These are phyloP conservation scores for Fusarium hostae DNA, from an alignment of 2,329 filamentous ascomycete genomes.

Conservation along the genomic window DNA sequence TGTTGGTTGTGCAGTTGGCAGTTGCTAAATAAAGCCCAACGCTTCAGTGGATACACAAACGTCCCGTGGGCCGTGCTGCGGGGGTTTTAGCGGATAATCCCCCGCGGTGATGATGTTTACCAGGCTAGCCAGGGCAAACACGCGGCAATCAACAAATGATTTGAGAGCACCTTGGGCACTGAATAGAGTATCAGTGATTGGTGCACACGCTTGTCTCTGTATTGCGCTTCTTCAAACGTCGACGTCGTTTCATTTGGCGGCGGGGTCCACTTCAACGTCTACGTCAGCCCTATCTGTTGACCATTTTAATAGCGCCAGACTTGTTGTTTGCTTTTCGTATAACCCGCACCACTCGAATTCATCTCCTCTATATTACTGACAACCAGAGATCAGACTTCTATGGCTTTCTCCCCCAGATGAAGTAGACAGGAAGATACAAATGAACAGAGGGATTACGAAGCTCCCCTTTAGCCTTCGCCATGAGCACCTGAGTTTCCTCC, in stretches of 20 bases:
- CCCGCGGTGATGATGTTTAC: neutral
- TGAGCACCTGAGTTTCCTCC: constrained; percentile 33
- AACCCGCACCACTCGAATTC: rapidly evolving
- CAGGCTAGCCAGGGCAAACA: neutral
- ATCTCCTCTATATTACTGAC: neutral
- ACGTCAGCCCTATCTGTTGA: neutral
- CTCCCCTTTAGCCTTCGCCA: constrained; percentile 36
- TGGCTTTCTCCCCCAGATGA: constrained; percentile 27
- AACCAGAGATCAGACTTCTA: neutral
- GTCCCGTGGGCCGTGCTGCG: neutral
- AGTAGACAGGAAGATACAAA: constrained; percentile 26
- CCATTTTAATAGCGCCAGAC: no score
- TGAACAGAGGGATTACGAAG: constrained; percentile 36
- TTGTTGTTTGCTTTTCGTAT: neutral
- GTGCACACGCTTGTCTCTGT: neutral
- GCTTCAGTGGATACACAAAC: neutral
- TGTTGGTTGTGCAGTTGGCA: neutral
- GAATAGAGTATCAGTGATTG: neutral
- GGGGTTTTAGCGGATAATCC: neutral
- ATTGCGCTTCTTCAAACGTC: neutral
- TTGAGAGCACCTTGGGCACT: neutral
- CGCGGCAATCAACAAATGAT: neutral
- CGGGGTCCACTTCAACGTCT: neutral
- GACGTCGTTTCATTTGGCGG: neutral
- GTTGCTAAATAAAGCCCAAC: neutral